Percentiles rank a stretch among this genome's conserved stretches.
These are phyloP conservation scores for Candida manassasensis DNA, from an alignment of 805 yeast genomes.

Conservation along the genomic window DNA sequence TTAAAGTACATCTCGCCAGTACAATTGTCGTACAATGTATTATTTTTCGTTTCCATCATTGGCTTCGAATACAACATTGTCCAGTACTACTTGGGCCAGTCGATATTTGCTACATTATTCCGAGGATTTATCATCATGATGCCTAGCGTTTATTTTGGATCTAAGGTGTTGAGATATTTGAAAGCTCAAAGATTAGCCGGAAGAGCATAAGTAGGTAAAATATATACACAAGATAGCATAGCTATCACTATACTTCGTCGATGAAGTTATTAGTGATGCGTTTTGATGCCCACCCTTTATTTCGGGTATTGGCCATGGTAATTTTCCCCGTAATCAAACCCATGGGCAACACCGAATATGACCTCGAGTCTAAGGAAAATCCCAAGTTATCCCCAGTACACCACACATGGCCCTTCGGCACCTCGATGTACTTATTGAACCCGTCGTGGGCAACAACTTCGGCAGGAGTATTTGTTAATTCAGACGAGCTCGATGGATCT, in stretches of 20 bases:
- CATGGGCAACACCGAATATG: slow-evolving; percentile 86
- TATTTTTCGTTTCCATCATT: slow-evolving; percentile 45
- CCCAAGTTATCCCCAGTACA: slow-evolving; percentile 91
- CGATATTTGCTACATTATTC: slow-evolving; percentile 56
- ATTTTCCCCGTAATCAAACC: slow-evolving; percentile 85
- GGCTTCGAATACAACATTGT: slow-evolving; percentile 51
- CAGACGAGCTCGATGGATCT: slow-evolving; percentile 67
- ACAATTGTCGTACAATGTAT: slow-evolving; percentile 34
- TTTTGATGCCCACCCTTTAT: slow-evolving; percentile 48
- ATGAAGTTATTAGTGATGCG: slow-evolving; percentile 49
- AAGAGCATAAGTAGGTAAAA: slow-evolving; percentile 17
- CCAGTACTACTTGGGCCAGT: slow-evolving; percentile 53
- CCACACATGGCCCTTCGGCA: slow-evolving; percentile 97
- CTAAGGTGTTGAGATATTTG: slow-evolving; percentile 57
- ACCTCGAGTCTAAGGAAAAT: slow-evolving; percentile 83
- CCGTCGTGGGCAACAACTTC: slow-evolving; percentile 33
- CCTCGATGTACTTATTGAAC: slow-evolving; percentile 56
- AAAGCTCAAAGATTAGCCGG: slow-evolving; percentile 22
- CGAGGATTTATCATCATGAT: slow-evolving; percentile 46
- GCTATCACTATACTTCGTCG: slow-evolving; percentile 19
- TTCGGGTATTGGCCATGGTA: slow-evolving; percentile 56
- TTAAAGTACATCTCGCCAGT: slow-evolving; percentile 30
- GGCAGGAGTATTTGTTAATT: slow-evolving; percentile 29
- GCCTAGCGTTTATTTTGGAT: slow-evolving; percentile 56
- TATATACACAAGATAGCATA: background rate